Conservation (phyloP, 345 rosid genomes). For the Citrus reticulata region DNA sequence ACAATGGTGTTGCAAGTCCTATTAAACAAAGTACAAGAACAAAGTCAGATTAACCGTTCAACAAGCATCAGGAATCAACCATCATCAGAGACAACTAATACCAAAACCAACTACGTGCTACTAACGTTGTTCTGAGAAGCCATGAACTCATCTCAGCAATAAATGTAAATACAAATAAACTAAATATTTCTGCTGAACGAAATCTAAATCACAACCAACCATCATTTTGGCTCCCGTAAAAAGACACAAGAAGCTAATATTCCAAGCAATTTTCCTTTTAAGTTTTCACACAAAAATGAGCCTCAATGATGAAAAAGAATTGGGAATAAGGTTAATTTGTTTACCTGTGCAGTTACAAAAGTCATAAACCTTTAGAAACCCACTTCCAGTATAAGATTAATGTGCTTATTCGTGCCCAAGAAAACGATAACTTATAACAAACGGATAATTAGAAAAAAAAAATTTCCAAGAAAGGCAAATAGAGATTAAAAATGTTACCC, state of each 20-base stretch:
- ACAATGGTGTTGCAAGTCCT: conserved; percentile 92
- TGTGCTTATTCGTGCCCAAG: background rate
- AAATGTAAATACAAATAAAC: background rate
- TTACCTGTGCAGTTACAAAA: background rate
- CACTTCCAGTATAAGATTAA: too few species aligned
- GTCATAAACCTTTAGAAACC: too few species aligned
- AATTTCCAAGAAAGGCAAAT: background rate
- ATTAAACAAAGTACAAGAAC: conserved; percentile 39
- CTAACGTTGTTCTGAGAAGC: background rate
- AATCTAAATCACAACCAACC: background rate
- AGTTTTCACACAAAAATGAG: background rate
- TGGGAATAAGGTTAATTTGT: background rate
- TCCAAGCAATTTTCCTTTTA: background rate
- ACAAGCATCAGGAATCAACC: background rate
- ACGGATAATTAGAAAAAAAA: background rate
- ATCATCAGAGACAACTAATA: conserved; percentile 1
- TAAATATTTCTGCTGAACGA: background rate
- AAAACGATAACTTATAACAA: background rate
- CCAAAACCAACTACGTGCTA: background rate
- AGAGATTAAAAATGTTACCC: conserved; percentile 34
- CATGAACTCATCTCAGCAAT: background rate
- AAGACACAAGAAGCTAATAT: too few species aligned
- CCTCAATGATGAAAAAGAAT: background rate
- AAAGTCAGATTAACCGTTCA: conserved; percentile 20
- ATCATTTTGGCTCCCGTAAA: background rate